Conservation (phyloP, 176 grass and related monocot genomes). For the Aegilops sharonensis region DNA sequence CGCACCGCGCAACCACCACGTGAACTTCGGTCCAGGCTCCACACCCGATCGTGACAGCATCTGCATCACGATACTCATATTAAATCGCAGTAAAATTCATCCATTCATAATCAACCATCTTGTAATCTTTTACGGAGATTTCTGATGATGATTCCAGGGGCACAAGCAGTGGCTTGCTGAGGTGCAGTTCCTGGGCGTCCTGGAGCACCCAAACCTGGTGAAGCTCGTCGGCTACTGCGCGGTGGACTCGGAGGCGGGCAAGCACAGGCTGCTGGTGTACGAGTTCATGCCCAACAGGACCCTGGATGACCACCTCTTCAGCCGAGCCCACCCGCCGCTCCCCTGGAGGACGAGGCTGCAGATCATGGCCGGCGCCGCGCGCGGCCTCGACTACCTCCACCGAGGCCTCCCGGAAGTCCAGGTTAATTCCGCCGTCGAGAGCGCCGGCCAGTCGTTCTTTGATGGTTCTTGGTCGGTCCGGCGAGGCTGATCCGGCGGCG, state of each 20-base stretch:
- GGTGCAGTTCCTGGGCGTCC: slow-evolving; percentile 78
- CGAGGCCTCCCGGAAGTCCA: slow-evolving; percentile 71
- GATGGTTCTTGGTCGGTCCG: background rate
- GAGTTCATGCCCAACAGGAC: slow-evolving; percentile 94
- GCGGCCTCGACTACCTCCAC: slow-evolving; percentile 69
- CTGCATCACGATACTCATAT: background rate
- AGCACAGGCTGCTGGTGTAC: slow-evolving; percentile 73
- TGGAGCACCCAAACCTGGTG: slow-evolving; percentile 89
- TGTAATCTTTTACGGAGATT: background rate
- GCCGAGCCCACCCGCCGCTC: slow-evolving; percentile 52
- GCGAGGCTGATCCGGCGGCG: background rate
- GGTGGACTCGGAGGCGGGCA: slow-evolving; percentile 53
- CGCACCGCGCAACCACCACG: background rate
- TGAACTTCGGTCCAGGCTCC: slow-evolving; percentile 3
- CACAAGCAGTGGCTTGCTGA: slow-evolving; percentile 93
- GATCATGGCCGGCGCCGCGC: slow-evolving; percentile 62
- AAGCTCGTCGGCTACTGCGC: slow-evolving; percentile 85
- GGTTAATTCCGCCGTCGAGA: slow-evolving; percentile 30
- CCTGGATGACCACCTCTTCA: slow-evolving; percentile 88
- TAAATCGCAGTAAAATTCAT: background rate
- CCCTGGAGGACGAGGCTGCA: slow-evolving; percentile 66
- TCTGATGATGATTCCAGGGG: slow-evolving; percentile 46
- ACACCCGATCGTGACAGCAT: background rate
- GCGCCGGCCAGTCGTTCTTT: background rate
- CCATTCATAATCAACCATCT: background rate